Base-by-base conservation (phyloP, 768 basidiomycete genomes). In the Mycena capillaripes region DNA sequence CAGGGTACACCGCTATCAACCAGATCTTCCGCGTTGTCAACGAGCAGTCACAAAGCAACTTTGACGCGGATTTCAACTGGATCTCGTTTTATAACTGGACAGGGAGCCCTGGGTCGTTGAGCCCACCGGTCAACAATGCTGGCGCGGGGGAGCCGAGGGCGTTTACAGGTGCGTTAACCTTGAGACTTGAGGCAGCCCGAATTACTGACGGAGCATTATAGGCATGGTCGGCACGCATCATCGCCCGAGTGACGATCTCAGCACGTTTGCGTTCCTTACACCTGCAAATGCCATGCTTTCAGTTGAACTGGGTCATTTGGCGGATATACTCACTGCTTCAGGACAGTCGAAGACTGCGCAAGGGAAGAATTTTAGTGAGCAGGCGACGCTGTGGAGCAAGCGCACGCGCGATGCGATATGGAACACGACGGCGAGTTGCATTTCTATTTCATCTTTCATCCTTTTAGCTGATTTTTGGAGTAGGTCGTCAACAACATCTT, bases 231-330 rank as follows among this genome's bases (percentile, higher is more conserved):
- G 92, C 30, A 95, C 93, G 2, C 91, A 91, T 73, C 92, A 93
- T 77, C 84, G 93, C 66, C 93, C 93, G 16, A 93, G 92, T 0
- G 93, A 95, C 76, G 93, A 95, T 77, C 79, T 93, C 48, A 91
- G 89, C 73, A 82, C 86, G 29, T 94, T 90, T 73, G 93, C 93
- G 5, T 95, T 93, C 80, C 83, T 93, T 68, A 92, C 90, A 0
- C 91, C 94, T 2, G 93, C 92, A 10, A 95, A 95, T 80, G 94
- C 93, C 7, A 94, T 95, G 93, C 84, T 95, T 62, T 92, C 90
- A 65, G 92, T 95, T 19, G 93, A 95, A 76, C 81, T 94, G 53
- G 81, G 76, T 7, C 84, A 93, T 75, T 78, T 94, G 42, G 92
- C 91, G 0, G 81, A 85, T 17, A 84, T 94, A 29, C 82, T 95